Evolutionary conservation across 768 basidiomycete genomes (phyloP).

Genomic region (Phylloporus sp.): DNA sequence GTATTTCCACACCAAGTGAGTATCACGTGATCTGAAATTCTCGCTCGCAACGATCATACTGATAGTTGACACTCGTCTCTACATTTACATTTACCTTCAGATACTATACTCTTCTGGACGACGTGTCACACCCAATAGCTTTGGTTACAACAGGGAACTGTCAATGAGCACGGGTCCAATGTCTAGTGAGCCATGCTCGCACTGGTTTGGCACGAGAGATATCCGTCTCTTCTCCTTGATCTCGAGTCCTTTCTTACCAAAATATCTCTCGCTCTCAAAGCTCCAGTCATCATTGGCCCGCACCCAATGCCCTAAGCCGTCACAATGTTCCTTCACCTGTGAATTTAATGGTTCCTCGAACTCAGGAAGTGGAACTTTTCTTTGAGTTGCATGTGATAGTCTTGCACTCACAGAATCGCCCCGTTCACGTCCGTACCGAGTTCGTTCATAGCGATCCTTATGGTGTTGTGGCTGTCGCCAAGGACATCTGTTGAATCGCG

Average conservation of each 20-base stretch:
- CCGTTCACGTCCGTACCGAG: slow-evolving; percentile 12
- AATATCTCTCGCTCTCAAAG: slow-evolving; percentile 8
- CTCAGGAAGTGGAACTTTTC: slow-evolving; percentile 28
- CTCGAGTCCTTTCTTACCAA: slow-evolving; percentile 2
- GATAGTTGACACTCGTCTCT: background rate
- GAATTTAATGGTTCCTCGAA: slow-evolving; percentile 40
- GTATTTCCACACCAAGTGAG: too few relatives aligned
- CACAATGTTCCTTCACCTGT: slow-evolving; percentile 39
- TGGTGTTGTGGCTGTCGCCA: slow-evolving; percentile 33
- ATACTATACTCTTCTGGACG: too few relatives aligned
- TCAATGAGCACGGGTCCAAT: slow-evolving; percentile 5
- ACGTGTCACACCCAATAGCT: too few relatives aligned
- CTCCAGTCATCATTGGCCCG: slow-evolving; percentile 4
- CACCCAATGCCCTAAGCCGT: slow-evolving; percentile 49
- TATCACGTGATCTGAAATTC: too few relatives aligned
- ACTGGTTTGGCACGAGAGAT: slow-evolving; percentile 1
- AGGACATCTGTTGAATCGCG: slow-evolving; percentile 27
- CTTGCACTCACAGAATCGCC: slow-evolving; percentile 13
- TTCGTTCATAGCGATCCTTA: slow-evolving; percentile 48
- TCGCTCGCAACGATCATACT: too few relatives aligned
- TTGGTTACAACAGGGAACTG: background rate
- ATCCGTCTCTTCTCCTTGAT: slow-evolving; percentile 9
- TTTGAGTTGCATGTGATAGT: slow-evolving; percentile 1
- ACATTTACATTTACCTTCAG: background rate
- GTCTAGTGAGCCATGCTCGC: background rate